phyloP scores from a whole-genome alignment of 2,329 filamentous ascomycete genomes.

The Colletotrichum sidae region DNA sequence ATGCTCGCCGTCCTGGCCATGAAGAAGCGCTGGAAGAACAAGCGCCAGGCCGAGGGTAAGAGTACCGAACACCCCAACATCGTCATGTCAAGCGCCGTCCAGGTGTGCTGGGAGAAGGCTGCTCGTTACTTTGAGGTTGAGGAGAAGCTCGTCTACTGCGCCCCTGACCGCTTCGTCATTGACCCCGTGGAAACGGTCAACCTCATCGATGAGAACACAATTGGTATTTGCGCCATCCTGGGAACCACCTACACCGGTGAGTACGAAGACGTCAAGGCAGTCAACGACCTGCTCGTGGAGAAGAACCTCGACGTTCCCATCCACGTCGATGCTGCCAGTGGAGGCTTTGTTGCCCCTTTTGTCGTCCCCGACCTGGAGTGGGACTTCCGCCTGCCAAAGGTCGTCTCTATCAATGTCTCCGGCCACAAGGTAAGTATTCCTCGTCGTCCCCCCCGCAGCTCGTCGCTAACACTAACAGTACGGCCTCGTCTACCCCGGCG shows the following conservation, averaged over 20 bases:
- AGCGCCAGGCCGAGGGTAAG: constrained; percentile 85
- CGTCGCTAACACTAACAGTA: constrained; percentile 51
- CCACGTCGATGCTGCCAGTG: constrained; percentile 92
- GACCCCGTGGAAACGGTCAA: constrained; percentile 71
- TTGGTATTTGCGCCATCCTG: constrained; percentile 92
- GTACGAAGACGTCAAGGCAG: constrained; percentile 92
- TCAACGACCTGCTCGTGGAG: constrained; percentile 87
- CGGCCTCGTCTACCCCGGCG: constrained; percentile 83
- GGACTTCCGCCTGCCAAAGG: constrained; percentile 91
- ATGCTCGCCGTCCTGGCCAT: constrained; percentile 88
- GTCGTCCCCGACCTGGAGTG: constrained; percentile 85
- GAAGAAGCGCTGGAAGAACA: constrained; percentile 95
- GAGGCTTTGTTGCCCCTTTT: constrained; percentile 94
- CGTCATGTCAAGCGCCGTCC: constrained; percentile 94
- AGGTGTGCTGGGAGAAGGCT: constrained; percentile 97
- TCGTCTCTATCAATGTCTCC: constrained; percentile 93
- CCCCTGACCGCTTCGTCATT: constrained; percentile 70
- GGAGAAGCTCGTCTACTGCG: constrained; percentile 81
- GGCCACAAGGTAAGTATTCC: constrained; percentile 78
- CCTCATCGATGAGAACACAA: constrained; percentile 76
- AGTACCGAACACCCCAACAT: constrained; percentile 86
- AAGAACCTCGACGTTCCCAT: constrained; percentile 84
- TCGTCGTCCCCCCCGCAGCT: background rate
- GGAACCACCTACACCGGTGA: constrained; percentile 96
- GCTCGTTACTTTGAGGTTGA: constrained; percentile 92